Percentiles rank a stretch among this genome's conserved stretches.
phyloP scores from a whole-genome alignment of 2,329 filamentous ascomycete genomes.

The Aspergillus ochraceus region DNA sequence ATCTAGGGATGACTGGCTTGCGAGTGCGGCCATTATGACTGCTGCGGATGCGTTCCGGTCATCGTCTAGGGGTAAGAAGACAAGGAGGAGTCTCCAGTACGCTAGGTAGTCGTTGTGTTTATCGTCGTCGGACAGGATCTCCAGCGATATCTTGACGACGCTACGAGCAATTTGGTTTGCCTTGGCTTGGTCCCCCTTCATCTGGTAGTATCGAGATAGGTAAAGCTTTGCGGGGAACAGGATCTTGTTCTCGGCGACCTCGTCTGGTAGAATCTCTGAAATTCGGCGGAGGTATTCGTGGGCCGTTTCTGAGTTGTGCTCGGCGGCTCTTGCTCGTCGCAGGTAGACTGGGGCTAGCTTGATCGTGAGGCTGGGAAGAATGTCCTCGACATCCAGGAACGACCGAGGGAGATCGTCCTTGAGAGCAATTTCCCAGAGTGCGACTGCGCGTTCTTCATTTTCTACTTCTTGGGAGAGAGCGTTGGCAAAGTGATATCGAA shows the following conservation, averaged over 20 bases:
- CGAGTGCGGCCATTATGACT: constrained; percentile 16
- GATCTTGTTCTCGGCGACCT: constrained; percentile 15
- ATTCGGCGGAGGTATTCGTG: constrained; percentile 13
- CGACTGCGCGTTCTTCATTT: constrained; percentile 14
- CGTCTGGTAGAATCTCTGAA: constrained; percentile 14
- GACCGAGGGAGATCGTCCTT: constrained; percentile 17
- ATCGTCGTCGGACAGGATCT: constrained; percentile 30
- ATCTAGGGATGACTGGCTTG: background rate
- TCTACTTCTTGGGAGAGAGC: constrained; percentile 13
- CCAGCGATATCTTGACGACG: constrained; percentile 25
- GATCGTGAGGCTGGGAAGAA: constrained; percentile 12
- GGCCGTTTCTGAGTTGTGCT: constrained; percentile 5
- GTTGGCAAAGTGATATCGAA: constrained; percentile 18
- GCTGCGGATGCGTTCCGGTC: constrained; percentile 16
- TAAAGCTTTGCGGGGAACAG: constrained; percentile 18
- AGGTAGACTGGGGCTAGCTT: constrained; percentile 22
- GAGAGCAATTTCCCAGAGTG: constrained; percentile 16
- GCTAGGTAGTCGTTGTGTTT: constrained; percentile 27
- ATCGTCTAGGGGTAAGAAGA: constrained; percentile 24
- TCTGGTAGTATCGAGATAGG: constrained; percentile 21
- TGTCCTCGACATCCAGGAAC: constrained; percentile 11
- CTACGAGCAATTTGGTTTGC: constrained; percentile 22
- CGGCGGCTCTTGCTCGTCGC: constrained; percentile 9
- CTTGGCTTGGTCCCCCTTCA: constrained; percentile 17
- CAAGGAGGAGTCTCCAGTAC: constrained; percentile 21